A percentile compares a stretch with the other conserved stretches of the same genome.
Conservation (phyloP, 1,139 yeast species). For the Hemisphaericaspora lyxosophila region DNA sequence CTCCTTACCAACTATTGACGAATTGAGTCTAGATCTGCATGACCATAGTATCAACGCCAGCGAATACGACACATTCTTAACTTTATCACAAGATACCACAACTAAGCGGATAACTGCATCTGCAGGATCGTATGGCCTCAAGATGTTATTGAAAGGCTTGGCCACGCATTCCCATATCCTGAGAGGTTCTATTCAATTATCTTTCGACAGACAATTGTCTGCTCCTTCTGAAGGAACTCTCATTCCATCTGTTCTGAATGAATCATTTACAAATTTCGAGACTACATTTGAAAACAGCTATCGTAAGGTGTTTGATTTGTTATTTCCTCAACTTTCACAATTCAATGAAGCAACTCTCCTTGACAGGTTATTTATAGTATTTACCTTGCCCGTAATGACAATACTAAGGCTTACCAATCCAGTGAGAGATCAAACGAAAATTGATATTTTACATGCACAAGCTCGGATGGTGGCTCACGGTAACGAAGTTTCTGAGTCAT, state of each 20-base stretch:
- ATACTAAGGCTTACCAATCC: slow-evolving; percentile 51
- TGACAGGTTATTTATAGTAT: slow-evolving; percentile 22
- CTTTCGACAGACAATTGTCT: slow-evolving; percentile 18
- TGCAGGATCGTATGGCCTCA: slow-evolving; percentile 37
- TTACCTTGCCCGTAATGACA: slow-evolving; percentile 46
- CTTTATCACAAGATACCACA: slow-evolving; percentile 13
- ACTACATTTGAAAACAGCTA: neutral
- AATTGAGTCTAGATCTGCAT: slow-evolving; percentile 21
- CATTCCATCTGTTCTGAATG: neutral
- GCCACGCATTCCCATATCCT: slow-evolving; percentile 24
- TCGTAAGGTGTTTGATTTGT: slow-evolving; percentile 19
- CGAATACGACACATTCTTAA: slow-evolving; percentile 19
- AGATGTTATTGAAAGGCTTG: slow-evolving; percentile 33
- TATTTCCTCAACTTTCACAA: slow-evolving; percentile 16
- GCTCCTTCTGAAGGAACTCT: slow-evolving; percentile 12
- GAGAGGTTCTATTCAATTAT: slow-evolving; percentile 12
- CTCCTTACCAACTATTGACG: slow-evolving; percentile 35
- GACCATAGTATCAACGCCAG: slow-evolving; percentile 17
- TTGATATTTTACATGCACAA: slow-evolving; percentile 6
- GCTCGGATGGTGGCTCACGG: slow-evolving; percentile 1
- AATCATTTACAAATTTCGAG: neutral
- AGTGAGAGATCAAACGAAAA: slow-evolving; percentile 29
- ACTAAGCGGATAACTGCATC: slow-evolving; percentile 10
- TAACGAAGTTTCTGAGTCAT: slow-evolving; percentile 1
- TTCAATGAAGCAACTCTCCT: slow-evolving; percentile 9